Percentiles rank a stretch among this genome's conserved stretches.
Evolutionary conservation across 495 filamentous ascomycete genomes (phyloP).

Genomic region (Pseudomonodictys pantanalensis): DNA sequence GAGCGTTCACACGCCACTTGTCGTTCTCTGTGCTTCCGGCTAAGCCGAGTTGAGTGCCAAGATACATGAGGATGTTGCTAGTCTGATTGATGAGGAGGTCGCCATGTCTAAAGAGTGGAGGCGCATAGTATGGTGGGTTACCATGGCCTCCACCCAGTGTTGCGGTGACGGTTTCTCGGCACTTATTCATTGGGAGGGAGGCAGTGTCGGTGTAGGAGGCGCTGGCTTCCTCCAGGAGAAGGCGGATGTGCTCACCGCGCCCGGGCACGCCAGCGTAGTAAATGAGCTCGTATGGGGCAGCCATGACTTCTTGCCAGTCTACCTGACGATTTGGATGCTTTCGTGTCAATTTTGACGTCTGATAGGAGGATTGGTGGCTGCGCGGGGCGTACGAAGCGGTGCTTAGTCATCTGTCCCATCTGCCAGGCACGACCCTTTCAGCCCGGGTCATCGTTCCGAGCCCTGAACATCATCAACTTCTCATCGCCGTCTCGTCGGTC

Average conservation of each 20-base stretch:
- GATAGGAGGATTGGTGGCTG: no score
- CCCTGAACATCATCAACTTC: no score
- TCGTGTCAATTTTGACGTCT: no score
- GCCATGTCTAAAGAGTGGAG: conserved; percentile 56
- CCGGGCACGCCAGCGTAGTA: conserved; percentile 63
- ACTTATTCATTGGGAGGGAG: conserved; percentile 29
- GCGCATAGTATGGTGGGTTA: conserved; percentile 58
- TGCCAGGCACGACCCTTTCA: no score
- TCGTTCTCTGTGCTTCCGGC: conserved; percentile 43
- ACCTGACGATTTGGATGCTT: no score
- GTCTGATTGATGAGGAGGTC: conserved; percentile 57
- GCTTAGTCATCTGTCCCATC: no score
- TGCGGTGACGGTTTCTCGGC: conserved; percentile 11
- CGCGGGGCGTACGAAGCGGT: no score
- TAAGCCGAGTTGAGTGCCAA: conserved; percentile 52
- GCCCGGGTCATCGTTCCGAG: no score
- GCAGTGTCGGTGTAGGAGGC: conserved; percentile 56
- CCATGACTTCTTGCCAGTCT: no score
- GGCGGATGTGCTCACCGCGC: conserved; percentile 60
- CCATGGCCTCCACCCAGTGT: no score
- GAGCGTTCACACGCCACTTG: conserved; percentile 51
- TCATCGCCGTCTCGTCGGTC: no score
- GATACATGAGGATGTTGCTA: conserved; percentile 60
- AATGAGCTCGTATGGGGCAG: conserved; percentile 48
- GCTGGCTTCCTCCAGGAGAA: conserved; percentile 58